phyloP scores from a whole-genome alignment of 768 basidiomycete species.

The Inosperma sp. region DNA sequence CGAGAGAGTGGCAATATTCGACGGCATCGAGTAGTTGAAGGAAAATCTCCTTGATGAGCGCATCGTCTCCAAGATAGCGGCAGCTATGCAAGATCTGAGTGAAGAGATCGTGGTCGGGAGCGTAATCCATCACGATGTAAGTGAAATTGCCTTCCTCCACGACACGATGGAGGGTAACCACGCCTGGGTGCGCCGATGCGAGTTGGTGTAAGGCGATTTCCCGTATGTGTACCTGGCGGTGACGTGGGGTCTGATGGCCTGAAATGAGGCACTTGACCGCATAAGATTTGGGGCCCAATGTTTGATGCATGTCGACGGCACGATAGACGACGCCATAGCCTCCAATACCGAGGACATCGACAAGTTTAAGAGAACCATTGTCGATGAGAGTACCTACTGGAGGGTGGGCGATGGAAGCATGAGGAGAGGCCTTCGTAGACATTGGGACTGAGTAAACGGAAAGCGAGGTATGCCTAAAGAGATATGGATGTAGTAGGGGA shows the following conservation, averaged over 20 bases:
- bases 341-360: conserved; percentile 87
- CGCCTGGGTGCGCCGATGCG: conserved; percentile 72
- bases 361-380: conserved; percentile 79
- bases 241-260: conserved; percentile 46
- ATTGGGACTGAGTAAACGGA: conserved; percentile 24
- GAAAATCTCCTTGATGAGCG: conserved; percentile 88
- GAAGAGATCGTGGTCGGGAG: conserved; percentile 90
- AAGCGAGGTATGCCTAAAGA: conserved; percentile 20
- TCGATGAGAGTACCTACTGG: conserved; percentile 83
- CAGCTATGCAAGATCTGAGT: conserved; percentile 84
- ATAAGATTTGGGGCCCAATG: conserved; percentile 52
- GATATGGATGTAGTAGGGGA: conserved; percentile 24
- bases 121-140: conserved; percentile 94
- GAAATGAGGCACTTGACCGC: conserved; percentile 92
- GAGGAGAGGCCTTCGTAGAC: conserved; percentile 35
- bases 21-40: conserved; percentile 94
- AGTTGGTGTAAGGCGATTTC: conserved; percentile 88
- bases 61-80: conserved; percentile 84
- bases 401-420: conserved; percentile 46
- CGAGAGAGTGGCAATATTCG: conserved; percentile 88
- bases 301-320: conserved; percentile 62
- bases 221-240: conserved; percentile 81
- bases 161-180: conserved; percentile 90
- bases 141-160: conserved; percentile 81
- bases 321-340: conserved; percentile 97